phyloP scores from a whole-genome alignment of 2,329 filamentous ascomycete genomes.

The Aspergillus bombycis region DNA sequence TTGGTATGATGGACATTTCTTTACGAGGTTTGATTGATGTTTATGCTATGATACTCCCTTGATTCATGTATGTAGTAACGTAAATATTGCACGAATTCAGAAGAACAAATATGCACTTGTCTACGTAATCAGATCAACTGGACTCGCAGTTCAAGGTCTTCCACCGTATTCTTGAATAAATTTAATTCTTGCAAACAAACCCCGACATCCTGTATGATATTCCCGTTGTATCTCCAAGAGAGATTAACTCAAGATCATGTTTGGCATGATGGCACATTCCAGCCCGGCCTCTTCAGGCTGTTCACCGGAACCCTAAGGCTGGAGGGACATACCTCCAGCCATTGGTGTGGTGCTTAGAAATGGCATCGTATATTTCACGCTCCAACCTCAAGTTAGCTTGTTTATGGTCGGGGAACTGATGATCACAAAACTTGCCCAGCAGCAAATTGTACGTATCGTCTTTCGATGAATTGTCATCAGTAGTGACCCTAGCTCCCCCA shows the following conservation, averaged over 20 bases:
- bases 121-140: too few relatives aligned
- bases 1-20: conserved; percentile 1
- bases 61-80: conserved; percentile 1
- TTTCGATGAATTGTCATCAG: background rate
- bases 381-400: background rate
- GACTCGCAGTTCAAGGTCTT: too few relatives aligned
- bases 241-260: too few relatives aligned
- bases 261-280: too few relatives aligned
- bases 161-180: too few relatives aligned
- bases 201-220: too few relatives aligned
- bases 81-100: background rate
- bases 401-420: background rate
- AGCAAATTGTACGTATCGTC: background rate
- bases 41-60: conserved; percentile 7
- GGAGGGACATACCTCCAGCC: background rate
- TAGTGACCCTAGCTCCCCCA: background rate
- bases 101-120: background rate
- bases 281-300: too few relatives aligned
- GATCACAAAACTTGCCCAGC: background rate
- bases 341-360: background rate
- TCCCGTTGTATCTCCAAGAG: too few relatives aligned
- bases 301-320: background rate
- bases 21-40: conserved; percentile 4
- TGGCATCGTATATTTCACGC: background rate
- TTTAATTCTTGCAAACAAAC: too few relatives aligned